Base-by-base conservation (phyloP, 2,329 filamentous ascomycete genomes). In the Ascochyta lentis region DNA sequence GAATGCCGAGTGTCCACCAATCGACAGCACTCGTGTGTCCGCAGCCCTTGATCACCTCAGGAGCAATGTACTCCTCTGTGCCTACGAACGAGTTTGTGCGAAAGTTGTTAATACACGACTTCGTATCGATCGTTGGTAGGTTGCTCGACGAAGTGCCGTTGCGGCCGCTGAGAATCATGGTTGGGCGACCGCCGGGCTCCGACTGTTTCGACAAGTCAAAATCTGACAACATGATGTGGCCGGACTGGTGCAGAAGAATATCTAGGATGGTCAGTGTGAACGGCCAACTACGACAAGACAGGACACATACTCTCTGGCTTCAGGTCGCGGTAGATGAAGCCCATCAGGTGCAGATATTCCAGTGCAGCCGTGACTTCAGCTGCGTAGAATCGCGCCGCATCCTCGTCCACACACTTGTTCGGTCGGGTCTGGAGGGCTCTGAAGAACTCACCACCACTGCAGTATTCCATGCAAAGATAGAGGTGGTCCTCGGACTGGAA, bases 391-490 rank as follows among this genome's bases (percentile, higher is more conserved):
- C 94, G 86, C 39, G 95, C 95, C 69, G 96, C 95, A 59, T 99
- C 95, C 76, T 99, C 95, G 35, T 93, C 89, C 45, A 99, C 96
- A 72, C 92, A 98, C 79, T 98, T 99, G 68, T 96, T 96, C 9
- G 95, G 95, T 27, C 95, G 87, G 6, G 95, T 98, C 80, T 99
- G 95, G 41, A 99, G 82, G 24, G 95, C 95, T 80, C 95, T 84
- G 83, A 99, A 99, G 80, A 99, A 99, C 77, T 99, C 95, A 59
- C 95, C 95, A 64, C 95, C 95, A 68, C 93, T 98, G 82, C 95
- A 99, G 75, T 99, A 99, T 77, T 99, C 95, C 95, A 99, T 99
- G 76, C 95, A 99, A n/a, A 99, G 84, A 74, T 99, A 99, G 38
- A 99, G 84, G 78, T 98, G 93, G 65, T 99, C 95, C 75, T 99